Evolutionary conservation across 371 early-diverging fungal species (phyloP), one percentile per base, ranked within the genome.

Genomic region (Mycotypha africana): DNA sequence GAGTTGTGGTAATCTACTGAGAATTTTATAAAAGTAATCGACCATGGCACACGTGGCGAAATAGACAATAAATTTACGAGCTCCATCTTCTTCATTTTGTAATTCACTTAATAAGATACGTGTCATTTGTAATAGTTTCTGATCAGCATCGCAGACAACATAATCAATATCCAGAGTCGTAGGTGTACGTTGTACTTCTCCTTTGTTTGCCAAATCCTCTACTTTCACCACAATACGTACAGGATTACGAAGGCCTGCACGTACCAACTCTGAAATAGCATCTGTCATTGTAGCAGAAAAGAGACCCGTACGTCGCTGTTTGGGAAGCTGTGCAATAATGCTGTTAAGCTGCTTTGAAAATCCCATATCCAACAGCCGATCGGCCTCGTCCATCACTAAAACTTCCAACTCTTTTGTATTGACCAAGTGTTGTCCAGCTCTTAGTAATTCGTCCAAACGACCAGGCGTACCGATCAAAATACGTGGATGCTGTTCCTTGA

Each of bases 231-330:
- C 81, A 35, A 98, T 82, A 28, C 83, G 77, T 0, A 89, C 93
- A 0, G 97, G 97, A 49, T 96, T 94, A 40, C 96, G 80, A 36
- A 97, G 76, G 16, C 98, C 98, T 2, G 91, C 85, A 20, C 85
- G 74, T 1, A 91, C 85, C 8, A 99, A 68, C 49, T 92, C 82
- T 14, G 76, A 67, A 34, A 98, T 64, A 0, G 90, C 92, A 42
- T 97, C 96, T 22, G 89, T 91, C 89, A 97, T 88, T 7, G 99
- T 99, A 0, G 99, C 99, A 1, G 96, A 97, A 58, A 98, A 99
- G 21, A 99, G 70, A 12, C 98, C 93, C 1, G 95, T 99, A 36
- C 98, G 85, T 16, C 96, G 84, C 65, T 98, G 95, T 49, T 91
- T 92, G 4, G 95, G 96, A 17, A 98, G 56, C 6, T 77, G 65